Conservation (phyloP, 208 protist species). For the Strigomonas culicis region DNA sequence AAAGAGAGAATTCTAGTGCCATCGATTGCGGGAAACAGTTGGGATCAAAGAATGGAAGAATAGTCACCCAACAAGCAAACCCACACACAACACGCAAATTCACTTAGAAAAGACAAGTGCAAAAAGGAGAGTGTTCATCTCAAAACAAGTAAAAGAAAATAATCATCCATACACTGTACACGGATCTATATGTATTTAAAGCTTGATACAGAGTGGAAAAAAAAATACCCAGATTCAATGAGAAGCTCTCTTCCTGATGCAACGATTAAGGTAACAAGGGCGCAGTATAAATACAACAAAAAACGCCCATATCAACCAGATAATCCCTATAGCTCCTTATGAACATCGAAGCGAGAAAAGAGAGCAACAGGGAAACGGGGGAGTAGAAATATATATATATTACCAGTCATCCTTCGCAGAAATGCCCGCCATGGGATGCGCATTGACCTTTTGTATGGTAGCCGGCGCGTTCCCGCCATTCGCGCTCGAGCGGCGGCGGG, state of each 20-base stretch:
- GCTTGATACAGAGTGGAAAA: too few relatives aligned
- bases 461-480: background rate
- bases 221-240: too few relatives aligned
- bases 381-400: background rate
- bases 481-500: background rate
- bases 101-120: constrained; percentile 3
- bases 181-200: too few relatives aligned
- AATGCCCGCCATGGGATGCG: constrained; percentile 28
- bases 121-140: background rate
- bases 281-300: too few relatives aligned
- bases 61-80: too few relatives aligned
- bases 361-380: background rate
- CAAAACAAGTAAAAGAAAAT: background rate
- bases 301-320: too few relatives aligned
- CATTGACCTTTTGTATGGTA: constrained; percentile 30
- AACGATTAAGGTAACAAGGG: too few relatives aligned
- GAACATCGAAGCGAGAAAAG: background rate
- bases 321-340: too few relatives aligned
- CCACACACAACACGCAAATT: too few relatives aligned
- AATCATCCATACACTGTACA: too few relatives aligned
- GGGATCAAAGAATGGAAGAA: too few relatives aligned
- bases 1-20: background rate
- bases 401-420: constrained; percentile 40
- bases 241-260: too few relatives aligned
- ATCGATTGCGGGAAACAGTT: background rate